phyloP scores from a whole-genome alignment of 495 filamentous ascomycete species.

The Cryomyces minteri region DNA sequence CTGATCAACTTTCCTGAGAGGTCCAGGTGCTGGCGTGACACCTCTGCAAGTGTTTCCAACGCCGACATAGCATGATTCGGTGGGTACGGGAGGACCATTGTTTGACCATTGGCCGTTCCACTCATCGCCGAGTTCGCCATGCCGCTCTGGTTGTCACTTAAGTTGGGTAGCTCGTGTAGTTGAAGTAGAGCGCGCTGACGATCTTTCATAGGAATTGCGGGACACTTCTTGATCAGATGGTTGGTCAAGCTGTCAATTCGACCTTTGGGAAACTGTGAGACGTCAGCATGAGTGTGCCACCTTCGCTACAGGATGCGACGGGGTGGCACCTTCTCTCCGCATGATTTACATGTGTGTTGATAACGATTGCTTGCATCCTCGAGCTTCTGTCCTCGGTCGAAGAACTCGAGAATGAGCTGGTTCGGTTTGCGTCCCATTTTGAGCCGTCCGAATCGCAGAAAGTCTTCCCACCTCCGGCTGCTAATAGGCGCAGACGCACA shows the following conservation, averaged over 20 bases:
- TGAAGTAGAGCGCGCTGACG: conserved; percentile 46
- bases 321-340: conserved; percentile 39
- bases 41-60: conserved; percentile 65
- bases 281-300: not conserved
- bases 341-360: conserved; percentile 70
- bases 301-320: not conserved
- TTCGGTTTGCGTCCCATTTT: conserved; percentile 68
- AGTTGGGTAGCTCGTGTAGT: conserved; percentile 28
- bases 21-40: conserved; percentile 42
- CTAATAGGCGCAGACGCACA: too few relatives aligned
- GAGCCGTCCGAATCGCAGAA: not conserved
- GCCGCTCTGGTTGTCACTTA: not conserved
- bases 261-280: conserved; percentile 50
- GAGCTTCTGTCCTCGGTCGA: conserved; percentile 63
- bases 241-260: conserved; percentile 59
- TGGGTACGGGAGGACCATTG: conserved; percentile 22
- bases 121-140: conserved; percentile 8
- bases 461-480: too few relatives aligned
- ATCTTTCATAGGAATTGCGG: conserved; percentile 46
- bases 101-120: conserved; percentile 20
- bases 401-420: conserved; percentile 65
- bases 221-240: conserved; percentile 69
- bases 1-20: conserved; percentile 6
- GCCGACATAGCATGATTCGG: conserved; percentile 47
- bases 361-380: conserved; percentile 77